phyloP scores from a whole-genome alignment of 768 basidiomycete genomes.

The Trametopsis cervina region DNA sequence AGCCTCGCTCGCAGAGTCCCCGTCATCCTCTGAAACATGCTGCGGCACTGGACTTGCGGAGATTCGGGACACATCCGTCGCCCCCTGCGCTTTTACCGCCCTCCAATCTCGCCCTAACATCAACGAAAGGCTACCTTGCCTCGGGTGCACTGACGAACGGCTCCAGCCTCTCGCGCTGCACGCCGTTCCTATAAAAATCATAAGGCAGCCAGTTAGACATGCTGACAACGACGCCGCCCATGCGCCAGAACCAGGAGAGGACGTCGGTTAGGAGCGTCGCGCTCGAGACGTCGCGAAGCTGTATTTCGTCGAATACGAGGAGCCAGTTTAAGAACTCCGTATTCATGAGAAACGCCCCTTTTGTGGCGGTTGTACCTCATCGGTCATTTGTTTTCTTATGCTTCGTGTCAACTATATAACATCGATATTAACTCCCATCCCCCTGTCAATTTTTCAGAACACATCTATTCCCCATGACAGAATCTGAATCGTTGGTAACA shows the following conservation, averaged over 20 bases:
- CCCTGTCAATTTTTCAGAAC: too few species aligned
- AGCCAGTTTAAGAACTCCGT: too few species aligned
- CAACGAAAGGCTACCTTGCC: slow-evolving; percentile 41
- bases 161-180: slow-evolving; percentile 48
- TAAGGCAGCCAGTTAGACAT: slow-evolving; percentile 46
- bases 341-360: too few species aligned
- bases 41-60: too few species aligned
- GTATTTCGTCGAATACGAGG: slow-evolving; percentile 53
- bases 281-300: slow-evolving; percentile 53
- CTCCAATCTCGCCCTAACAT: slow-evolving; percentile 46
- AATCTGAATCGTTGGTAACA: too few species aligned
- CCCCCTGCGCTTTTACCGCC: slow-evolving; percentile 16
- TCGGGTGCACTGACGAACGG: slow-evolving; percentile 51
- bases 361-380: too few species aligned
- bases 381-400: too few species aligned
- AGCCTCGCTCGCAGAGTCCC: slow-evolving; percentile 22
- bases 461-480: too few species aligned
- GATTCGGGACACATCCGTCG: slow-evolving; percentile 27
- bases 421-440: too few species aligned
- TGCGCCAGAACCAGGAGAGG: slow-evolving; percentile 55
- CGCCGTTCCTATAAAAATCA: slow-evolving; percentile 51
- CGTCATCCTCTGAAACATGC: neutral
- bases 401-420: too few species aligned
- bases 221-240: slow-evolving; percentile 49
- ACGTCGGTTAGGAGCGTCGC: slow-evolving; percentile 45